phyloP scores from a whole-genome alignment of 2,329 filamentous ascomycete species.

The Microdochium nivale region DNA sequence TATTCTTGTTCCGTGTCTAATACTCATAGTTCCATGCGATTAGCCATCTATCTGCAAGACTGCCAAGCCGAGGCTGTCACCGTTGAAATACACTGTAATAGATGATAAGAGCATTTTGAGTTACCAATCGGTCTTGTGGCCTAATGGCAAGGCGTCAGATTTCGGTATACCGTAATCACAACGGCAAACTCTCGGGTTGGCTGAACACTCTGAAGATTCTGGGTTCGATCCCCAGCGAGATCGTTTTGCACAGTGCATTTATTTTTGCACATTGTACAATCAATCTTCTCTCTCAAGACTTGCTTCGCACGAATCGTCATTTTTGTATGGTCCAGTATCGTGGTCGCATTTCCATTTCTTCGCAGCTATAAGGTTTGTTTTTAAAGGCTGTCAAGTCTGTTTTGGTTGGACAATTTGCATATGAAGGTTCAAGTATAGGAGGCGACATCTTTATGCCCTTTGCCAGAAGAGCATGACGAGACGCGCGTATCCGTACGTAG shows the following conservation, averaged over 20 bases:
- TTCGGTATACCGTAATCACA: not conserved
- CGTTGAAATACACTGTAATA: too few species aligned
- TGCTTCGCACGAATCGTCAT: not conserved
- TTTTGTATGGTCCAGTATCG: not conserved
- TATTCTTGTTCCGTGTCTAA: too few species aligned
- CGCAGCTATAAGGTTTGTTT: too few species aligned
- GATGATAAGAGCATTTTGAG: not conserved
- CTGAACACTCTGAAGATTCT: not conserved
- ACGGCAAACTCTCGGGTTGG: not conserved
- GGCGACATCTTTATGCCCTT: too few species aligned
- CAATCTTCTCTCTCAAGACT: not conserved
- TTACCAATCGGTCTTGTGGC: not conserved
- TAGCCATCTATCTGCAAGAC: not conserved
- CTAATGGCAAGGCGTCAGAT: constrained; percentile 1
- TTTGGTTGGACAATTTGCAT: too few species aligned
- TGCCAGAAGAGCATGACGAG: too few species aligned
- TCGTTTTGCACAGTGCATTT: not conserved
- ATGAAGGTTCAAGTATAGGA: too few species aligned
- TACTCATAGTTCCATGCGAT: too few species aligned
- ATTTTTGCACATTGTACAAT: not conserved
- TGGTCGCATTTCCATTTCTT: not conserved
- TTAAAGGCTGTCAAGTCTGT: too few species aligned
- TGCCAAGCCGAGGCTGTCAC: too few species aligned
- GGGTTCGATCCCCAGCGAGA: constrained; percentile 1
- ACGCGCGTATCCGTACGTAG: too few species aligned